Evolutionary conservation across 1,139 yeast species (phyloP), one percentile per base, ranked within the genome.

Genomic region (Nakaseomyces kungkrabaensis): DNA sequence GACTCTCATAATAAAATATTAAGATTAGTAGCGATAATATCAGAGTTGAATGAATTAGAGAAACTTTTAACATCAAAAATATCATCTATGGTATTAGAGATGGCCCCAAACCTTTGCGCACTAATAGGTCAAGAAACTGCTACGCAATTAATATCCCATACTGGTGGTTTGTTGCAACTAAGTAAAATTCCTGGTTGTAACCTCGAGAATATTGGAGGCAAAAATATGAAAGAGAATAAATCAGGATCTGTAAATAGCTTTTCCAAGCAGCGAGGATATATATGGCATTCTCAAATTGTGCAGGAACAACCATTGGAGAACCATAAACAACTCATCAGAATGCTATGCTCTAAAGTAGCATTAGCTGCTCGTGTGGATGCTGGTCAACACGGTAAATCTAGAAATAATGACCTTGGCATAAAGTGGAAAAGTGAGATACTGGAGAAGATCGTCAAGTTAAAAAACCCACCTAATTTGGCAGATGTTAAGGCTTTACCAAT

Each of bases 331-430:
- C 95, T 90, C 3, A 73, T 88, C 72, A 71, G 97, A 52, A 82
- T 88, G 54, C 70, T 87, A 0, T 78, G 96, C 48, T 96, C 86
- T 0, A 92, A 90, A 61, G 71, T 87, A 1, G 76, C 86, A 0
- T 68, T 94, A 9, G 95, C 97, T 0, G 90, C 97, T 0, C 73
- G 98, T 52, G 74, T 90, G 4, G 99, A 92, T 63, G 56, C 59
- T 6, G 54, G 63, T 10, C 51, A 50, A 41, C 46, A 48, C 26
- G 26, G 48, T 13, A 8, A 69, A 3, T 55, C 66, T 43, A 67
- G 75, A 0, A 76, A 77, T 51, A 88, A 87, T 1, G 58, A 69
- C 0, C 61, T 75, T 45, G 97, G 97, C 0, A 44, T 47, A 3
- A 71, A 73, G 52, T 83, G 85, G 77, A 68, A 72, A 40, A 65